Percentiles rank a stretch among this genome's conserved stretches.
Conservation (phyloP, 2,329 filamentous ascomycete species). For the Xylaria sp. region DNA sequence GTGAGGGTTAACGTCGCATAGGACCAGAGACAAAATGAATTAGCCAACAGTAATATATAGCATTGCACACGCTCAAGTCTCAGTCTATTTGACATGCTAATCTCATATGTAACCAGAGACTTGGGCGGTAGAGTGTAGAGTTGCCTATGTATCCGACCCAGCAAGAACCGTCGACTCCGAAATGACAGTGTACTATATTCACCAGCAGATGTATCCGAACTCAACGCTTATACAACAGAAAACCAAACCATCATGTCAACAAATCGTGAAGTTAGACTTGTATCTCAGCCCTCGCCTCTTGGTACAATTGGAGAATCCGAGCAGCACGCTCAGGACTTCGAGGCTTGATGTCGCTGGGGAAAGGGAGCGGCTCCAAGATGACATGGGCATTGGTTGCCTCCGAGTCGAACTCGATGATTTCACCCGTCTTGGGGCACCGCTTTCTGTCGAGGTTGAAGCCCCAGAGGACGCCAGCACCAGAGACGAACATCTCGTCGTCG, state of each 20-base stretch:
- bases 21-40: too few relatives aligned
- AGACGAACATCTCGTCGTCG: conserved; percentile 53
- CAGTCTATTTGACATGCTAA: neutral
- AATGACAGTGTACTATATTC: neutral
- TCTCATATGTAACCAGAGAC: neutral
- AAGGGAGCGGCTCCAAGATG: conserved; percentile 47
- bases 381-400: conserved; percentile 48
- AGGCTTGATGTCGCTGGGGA: conserved; percentile 41
- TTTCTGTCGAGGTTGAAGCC: conserved; percentile 41
- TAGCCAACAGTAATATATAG: too few relatives aligned
- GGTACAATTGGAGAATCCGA: conserved; percentile 36
- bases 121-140: neutral
- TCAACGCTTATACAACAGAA: neutral
- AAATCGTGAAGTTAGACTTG: conserved; percentile 21
- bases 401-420: conserved; percentile 41
- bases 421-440: conserved; percentile 39
- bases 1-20: too few relatives aligned
- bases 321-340: conserved; percentile 37
- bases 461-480: conserved; percentile 45
- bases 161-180: neutral
- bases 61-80: neutral
- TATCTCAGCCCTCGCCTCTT: conserved; percentile 31
- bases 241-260: neutral
- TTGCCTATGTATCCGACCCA: neutral
- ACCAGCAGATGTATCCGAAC: neutral